A percentile compares a stretch with the other conserved stretches of the same genome.
These are phyloP conservation scores for Mycena belliarum DNA, from an alignment of 768 basidiomycete genomes.

Conservation along the genomic window DNA sequence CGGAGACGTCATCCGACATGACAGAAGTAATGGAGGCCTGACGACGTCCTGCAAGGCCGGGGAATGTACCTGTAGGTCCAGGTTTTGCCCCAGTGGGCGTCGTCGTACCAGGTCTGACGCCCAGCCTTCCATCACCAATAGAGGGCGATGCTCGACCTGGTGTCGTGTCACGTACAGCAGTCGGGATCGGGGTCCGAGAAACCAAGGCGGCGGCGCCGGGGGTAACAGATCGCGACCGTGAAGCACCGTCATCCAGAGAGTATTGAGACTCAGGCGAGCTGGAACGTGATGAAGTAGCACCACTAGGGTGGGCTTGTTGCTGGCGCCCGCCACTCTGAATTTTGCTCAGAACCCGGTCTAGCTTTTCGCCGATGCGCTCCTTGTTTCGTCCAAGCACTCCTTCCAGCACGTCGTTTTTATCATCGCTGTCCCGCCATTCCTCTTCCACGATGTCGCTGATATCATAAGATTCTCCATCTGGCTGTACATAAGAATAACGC, in stretches of 20 bases:
- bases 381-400: slow-evolving; percentile 59
- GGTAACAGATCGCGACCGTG: slow-evolving; percentile 43
- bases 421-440: slow-evolving; percentile 68
- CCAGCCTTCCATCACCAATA: not conserved
- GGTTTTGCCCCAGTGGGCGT: slow-evolving; percentile 37
- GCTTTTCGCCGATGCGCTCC: slow-evolving; percentile 65
- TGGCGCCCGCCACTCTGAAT: slow-evolving; percentile 57
- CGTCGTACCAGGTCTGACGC: slow-evolving; percentile 31
- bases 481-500: slow-evolving; percentile 92
- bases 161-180: not conserved
- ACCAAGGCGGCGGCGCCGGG: slow-evolving; percentile 39
- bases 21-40: slow-evolving; percentile 78
- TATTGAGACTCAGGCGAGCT: slow-evolving; percentile 56
- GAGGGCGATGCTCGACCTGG: slow-evolving; percentile 19
- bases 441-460: slow-evolving; percentile 92
- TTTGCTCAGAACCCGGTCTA: slow-evolving; percentile 75
- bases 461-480: slow-evolving; percentile 89
- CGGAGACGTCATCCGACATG: slow-evolving; percentile 58
- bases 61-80: slow-evolving; percentile 8
- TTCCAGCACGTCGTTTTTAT: slow-evolving; percentile 65
- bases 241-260: slow-evolving; percentile 47
- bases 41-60: slow-evolving; percentile 36
- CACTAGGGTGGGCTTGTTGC: not conserved
- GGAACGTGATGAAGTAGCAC: slow-evolving; percentile 33
- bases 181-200: slow-evolving; percentile 32